Conservation (phyloP, 495 filamentous ascomycete genomes). For the Achaetomiella virescens region DNA sequence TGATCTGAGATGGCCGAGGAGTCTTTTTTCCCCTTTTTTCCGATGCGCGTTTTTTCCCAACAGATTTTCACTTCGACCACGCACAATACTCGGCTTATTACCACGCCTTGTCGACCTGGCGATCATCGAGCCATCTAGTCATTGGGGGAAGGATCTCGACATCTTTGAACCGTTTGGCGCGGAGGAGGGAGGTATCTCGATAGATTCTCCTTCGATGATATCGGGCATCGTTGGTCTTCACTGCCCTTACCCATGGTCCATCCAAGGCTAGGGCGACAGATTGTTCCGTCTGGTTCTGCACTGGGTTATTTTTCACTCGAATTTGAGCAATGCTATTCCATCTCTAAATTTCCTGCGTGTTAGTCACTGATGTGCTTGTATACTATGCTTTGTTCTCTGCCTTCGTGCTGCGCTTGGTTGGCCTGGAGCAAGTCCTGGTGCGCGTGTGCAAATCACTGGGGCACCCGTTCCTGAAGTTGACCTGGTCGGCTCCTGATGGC, state of each 20-base stretch:
- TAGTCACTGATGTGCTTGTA: neutral
- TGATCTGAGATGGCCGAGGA: slow-evolving; percentile 7
- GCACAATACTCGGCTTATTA: neutral
- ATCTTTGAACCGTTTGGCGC: neutral
- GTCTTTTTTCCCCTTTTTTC: neutral
- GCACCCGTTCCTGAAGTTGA: no score
- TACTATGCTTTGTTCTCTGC: no score
- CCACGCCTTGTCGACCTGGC: neutral
- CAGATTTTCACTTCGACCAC: no score
- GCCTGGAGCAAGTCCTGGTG: no score
- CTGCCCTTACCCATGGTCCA: neutral
- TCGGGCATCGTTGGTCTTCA: neutral
- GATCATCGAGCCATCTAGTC: neutral
- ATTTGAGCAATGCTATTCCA: slow-evolving; percentile 1
- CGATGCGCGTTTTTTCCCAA: neutral
- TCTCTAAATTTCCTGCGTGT: neutral
- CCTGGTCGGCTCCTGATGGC: no score
- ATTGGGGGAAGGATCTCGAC: neutral
- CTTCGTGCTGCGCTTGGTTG: no score
- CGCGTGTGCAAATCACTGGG: neutral
- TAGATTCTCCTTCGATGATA: neutral
- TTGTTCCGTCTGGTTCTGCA: neutral
- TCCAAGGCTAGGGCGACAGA: neutral
- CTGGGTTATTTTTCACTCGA: neutral
- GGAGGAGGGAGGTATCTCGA: neutral